phyloP scores from a whole-genome alignment of 1,139 yeast genomes.

The Candida sanyaensis region DNA sequence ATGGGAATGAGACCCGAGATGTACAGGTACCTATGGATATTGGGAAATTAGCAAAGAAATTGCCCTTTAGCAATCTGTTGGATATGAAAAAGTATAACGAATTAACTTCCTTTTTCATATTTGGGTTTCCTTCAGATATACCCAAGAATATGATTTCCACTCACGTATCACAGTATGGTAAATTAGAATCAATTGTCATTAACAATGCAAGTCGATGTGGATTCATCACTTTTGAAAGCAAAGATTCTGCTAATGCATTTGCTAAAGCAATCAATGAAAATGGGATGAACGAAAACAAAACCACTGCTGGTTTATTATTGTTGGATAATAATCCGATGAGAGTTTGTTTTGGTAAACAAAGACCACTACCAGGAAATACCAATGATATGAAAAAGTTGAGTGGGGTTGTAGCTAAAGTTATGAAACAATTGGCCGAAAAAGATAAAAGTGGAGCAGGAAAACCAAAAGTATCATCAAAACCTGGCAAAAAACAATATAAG shows the following conservation, averaged over 20 bases:
- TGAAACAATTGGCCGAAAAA: constrained; percentile 54
- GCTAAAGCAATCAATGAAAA: constrained; percentile 37
- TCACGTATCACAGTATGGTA: constrained; percentile 47
- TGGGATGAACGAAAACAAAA: constrained; percentile 27
- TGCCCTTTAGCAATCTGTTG: constrained; percentile 55
- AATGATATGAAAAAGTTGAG: constrained; percentile 56
- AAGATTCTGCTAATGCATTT: constrained; percentile 56
- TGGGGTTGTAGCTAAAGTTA: constrained; percentile 55
- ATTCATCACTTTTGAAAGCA: constrained; percentile 52
- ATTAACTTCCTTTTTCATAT: constrained; percentile 62
- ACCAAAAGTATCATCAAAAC: background rate
- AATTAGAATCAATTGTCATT: constrained; percentile 50
- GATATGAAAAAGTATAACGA: constrained; percentile 41
- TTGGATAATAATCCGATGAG: constrained; percentile 50
- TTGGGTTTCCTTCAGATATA: constrained; percentile 68
- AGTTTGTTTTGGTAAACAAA: constrained; percentile 66
- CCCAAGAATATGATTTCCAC: constrained; percentile 62
- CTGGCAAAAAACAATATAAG: constrained; percentile 2
- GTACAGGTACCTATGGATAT: constrained; percentile 33
- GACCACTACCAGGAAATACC: constrained; percentile 46
- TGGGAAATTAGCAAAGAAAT: constrained; percentile 48
- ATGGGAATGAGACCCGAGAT: constrained; percentile 3
- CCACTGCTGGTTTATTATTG: constrained; percentile 38
- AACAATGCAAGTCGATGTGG: constrained; percentile 69
- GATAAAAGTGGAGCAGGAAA: constrained; percentile 20